Base-by-base conservation (phyloP, 352 stramenopile species). In the Globisporangium heterothallicum region DNA sequence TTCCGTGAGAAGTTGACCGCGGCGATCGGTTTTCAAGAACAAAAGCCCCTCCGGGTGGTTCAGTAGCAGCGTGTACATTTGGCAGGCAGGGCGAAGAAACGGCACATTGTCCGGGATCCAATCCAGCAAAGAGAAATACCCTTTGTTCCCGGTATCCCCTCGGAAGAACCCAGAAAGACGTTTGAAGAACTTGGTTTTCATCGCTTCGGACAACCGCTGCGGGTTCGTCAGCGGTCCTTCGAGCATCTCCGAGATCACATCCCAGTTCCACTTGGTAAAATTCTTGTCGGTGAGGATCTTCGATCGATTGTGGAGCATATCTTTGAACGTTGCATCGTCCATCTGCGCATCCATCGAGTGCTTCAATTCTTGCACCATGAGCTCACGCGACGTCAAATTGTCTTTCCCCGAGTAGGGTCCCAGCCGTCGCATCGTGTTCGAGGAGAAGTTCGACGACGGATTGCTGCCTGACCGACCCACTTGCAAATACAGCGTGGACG, bases 121-220 rank as follows among this genome's bases (percentile, higher is more conserved):
- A 46, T 85, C 82, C 30, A 96, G 63, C 44, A 92, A 77, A 0
- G 86, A 89, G 51, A 94, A 96, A 59, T 92, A 94, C 0, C 86
- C 84, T 58, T 95, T 95, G 68, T 95, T 92, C 25, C 82, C 84
- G 35, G 80, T 85, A 36, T 92, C 86, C 38, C 83, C 91, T n/a
- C 86, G 81, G 55, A 96, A 96, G 57, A 96, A 96, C 7, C 86
- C 86, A 13, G 84, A 92, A 3, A 96, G 53, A 29, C 86, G 83
- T 59, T 95, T 95, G 58, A 95, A 94, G 53, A 96, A 96, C 63
- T 96, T 96, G n/a, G 86, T 95, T 61, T 92, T 94, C 81, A 96
- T 94, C 3, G 86, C 84, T 57, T 96, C 86, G 0, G 84, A 94
- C 1, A 94, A 71, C 6, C 86, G 74, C 46, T 90, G 78, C 0